Conservation (phyloP, 108 stramenopile genomes). For the Seminavis robusta region DNA sequence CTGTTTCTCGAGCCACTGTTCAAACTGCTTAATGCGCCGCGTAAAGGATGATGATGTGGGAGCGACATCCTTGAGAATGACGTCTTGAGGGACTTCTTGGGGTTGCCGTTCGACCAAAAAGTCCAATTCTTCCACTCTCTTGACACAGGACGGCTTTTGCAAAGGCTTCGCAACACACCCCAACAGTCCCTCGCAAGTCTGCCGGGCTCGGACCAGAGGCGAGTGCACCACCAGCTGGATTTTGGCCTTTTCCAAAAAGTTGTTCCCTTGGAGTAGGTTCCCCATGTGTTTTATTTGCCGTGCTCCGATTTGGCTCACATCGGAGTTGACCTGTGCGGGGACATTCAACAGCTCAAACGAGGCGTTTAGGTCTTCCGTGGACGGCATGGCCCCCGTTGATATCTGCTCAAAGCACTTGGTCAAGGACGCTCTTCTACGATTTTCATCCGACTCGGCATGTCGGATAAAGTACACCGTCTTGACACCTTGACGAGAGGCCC, state of each 20-base stretch:
- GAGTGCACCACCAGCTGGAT: constrained; percentile 60
- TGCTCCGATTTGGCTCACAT: constrained; percentile 38
- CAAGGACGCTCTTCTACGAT: constrained; percentile 39
- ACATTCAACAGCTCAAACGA: constrained; percentile 48
- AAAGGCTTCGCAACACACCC: constrained; percentile 22
- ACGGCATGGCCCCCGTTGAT: constrained; percentile 36
- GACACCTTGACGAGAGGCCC: background rate
- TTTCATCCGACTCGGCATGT: constrained; percentile 78
- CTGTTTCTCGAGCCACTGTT: constrained; percentile 43
- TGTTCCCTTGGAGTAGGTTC: constrained; percentile 25
- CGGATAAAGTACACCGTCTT: constrained; percentile 70
- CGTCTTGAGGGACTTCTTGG: no score
- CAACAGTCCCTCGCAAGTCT: constrained; percentile 63
- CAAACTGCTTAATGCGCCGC: constrained; percentile 38
- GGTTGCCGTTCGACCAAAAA: constrained; percentile 48
- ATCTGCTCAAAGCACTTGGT: constrained; percentile 21
- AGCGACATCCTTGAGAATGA: constrained; percentile 66
- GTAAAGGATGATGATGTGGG: constrained; percentile 27
- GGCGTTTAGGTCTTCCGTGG: constrained; percentile 24
- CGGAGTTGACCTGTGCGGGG: constrained; percentile 57
- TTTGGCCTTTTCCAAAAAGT: constrained; percentile 31
- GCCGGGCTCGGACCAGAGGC: constrained; percentile 53
- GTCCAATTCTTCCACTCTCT: constrained; percentile 41
- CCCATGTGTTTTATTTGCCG: constrained; percentile 49
- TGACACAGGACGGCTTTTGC: background rate